Evolutionary conservation across 108 stramenopile species (phyloP).

Genomic region (Epithemia pelagica): DNA sequence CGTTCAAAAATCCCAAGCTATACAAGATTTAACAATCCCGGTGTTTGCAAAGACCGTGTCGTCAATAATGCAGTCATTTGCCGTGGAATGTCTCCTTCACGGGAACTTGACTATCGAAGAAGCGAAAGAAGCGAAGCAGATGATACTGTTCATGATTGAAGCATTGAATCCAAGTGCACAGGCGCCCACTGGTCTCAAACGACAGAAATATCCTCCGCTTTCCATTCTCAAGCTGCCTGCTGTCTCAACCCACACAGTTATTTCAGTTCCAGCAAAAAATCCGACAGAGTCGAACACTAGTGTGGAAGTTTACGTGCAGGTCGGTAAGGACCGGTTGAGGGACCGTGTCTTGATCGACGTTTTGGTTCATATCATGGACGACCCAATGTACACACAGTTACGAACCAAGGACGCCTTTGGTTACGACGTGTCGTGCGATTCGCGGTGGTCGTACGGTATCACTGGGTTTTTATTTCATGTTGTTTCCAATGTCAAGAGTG

Average conservation of each 20-base stretch:
- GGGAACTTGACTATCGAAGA: conserved; percentile 54
- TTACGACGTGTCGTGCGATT: conserved; percentile 40
- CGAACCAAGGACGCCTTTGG: conserved; percentile 69
- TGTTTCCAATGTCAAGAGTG: conserved; percentile 56
- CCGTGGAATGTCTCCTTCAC: conserved; percentile 57
- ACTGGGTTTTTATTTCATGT: conserved; percentile 68
- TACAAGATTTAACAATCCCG: conserved; percentile 33
- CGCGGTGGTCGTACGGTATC: conserved; percentile 61
- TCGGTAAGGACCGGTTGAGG: conserved; percentile 58
- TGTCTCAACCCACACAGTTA: conserved; percentile 7
- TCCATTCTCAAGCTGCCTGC: conserved; percentile 41
- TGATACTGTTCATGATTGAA: conserved; percentile 31
- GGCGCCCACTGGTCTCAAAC: conserved; percentile 34
- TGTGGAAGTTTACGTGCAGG: conserved; percentile 79
- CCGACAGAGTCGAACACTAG: conserved; percentile 62
- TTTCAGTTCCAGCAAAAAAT: conserved; percentile 52
- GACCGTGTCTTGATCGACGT: conserved; percentile 66
- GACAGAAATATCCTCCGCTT: conserved; percentile 52
- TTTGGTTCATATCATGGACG: conserved; percentile 63
- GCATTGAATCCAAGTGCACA: background rate
- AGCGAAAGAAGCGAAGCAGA: conserved; percentile 35
- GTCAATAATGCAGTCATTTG: conserved; percentile 37
- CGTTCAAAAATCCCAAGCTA: conserved; percentile 42
- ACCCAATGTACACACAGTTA: conserved; percentile 70
- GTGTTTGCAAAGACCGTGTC: conserved; percentile 42